Evolutionary conservation across 176 grass and related monocot genomes (phyloP), one percentile per base, ranked within the genome.

Genomic region (Aegilops umbellulata): DNA sequence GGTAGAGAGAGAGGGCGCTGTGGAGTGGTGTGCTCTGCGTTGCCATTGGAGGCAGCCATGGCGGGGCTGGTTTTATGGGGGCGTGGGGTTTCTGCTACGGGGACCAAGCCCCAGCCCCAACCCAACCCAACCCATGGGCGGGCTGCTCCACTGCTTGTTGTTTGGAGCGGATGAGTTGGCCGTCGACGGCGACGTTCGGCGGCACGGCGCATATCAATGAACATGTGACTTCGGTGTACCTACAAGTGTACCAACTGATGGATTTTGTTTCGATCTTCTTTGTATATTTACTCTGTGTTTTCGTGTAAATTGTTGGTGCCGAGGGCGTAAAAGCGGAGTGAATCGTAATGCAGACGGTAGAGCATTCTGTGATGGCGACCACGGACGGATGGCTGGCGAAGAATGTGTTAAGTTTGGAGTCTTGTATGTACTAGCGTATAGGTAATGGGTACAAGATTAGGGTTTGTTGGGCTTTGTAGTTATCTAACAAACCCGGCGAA

Each of bases 11-110:
- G 51, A 3, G 3, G 10, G 12, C 3, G 7, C 34, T 7, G 67
- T 9, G 65, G 60, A 15, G 76, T 41, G 67, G 75, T 10, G 82
- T 57, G 46, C 12, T 7, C 6, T 20, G 53, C 55, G 36, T 0
- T 58, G 88, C 47, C 83, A 70, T 82, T 86, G 17, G 53, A 76
- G 60, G 27, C 16, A 8, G 60, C 81, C 85, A 80, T 65, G 79
- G 75, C n/a, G 82, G 65, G 14, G 24, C 29, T 20, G 67, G 80
- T 90, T 90, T 90, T 90, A 90, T 86, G 78, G 64, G 78, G 82
- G 83, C 39, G 39, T 47, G 69, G 80, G 88, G 88, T 80, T 86
- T 83, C 44, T 87, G 89, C 89, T 90, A 83, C 9, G 89, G 89
- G 89, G 89, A 90, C 89, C 88, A 83, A 49, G 86, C 9, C n/a